Base-by-base conservation (phyloP, 1,284 basidiomycete genomes). In the Stygiomarasmius scandens region DNA sequence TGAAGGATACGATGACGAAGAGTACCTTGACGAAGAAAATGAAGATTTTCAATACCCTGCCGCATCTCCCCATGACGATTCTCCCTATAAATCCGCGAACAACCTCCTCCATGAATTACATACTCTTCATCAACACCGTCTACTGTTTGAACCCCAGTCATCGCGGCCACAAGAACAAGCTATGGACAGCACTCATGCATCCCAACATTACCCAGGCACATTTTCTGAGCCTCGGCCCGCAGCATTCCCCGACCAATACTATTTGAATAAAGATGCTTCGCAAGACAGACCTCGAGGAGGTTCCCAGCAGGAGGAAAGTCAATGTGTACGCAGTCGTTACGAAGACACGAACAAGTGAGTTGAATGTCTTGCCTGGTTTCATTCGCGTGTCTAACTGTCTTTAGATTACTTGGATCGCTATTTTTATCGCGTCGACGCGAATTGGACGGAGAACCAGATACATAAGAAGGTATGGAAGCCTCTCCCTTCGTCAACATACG, bases 71-170 rank as follows among this genome's bases (percentile, higher is more conserved):
- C 34, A 55, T 52, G 38, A 49, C 55, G 22, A 34, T 29, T 59
- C 58, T 38, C 49, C 58, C 3, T 90, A 90, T 72, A 81, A 79
- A 65, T 71, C 75, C 38, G 74, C 81, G 49, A 91, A 91, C 67
- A 80, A 63, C 49, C 70, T 89, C 55, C 77, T 91, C 23, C 82
- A 87, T 59, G 84, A 89, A 64, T 69, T 91, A 47, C 89, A 90
- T 63, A 77, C 82, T 36, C 77, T 85, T 25, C 79, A 88, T 62
- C 81, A 86, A 56, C 85, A 88, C 64, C 78, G 86, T 45, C 70
- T 82, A 23, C 55, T 83, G 20, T 82, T 56, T 52, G 83, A 64
- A 64, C 77, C 59, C 27, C 55, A 55, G 50, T 47, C 43, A 29
- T 25, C 60, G 49, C 47, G 25, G 49, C 54, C 55, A 19, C 52